These are phyloP conservation scores for Rostrohypoxylon terebratum DNA, from an alignment of 495 filamentous ascomycete species.

Conservation along the genomic window DNA sequence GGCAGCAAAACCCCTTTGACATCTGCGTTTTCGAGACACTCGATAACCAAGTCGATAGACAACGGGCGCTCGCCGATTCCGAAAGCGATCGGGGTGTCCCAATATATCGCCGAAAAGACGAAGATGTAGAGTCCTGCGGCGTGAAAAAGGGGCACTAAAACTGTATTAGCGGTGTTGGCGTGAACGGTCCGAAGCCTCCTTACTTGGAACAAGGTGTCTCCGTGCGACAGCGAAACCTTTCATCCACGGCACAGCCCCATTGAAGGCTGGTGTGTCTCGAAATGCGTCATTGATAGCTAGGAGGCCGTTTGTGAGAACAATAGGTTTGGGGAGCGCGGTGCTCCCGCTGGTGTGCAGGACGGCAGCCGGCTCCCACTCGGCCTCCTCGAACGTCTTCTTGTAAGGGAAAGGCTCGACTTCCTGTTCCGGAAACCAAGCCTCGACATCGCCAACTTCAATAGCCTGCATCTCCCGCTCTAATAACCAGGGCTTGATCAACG, in stretches of 20 bases:
- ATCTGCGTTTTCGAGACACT: conserved; percentile 51
- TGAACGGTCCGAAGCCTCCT: conserved; percentile 1
- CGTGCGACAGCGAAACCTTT: conserved; percentile 25
- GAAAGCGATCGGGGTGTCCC: conserved; percentile 46
- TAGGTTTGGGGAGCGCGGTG: conserved; percentile 68
- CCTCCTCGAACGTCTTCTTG: conserved; percentile 59
- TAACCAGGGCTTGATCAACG: conserved; percentile 54
- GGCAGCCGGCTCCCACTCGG: conserved; percentile 58
- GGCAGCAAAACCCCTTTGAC: conserved; percentile 51
- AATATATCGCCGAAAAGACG: conserved; percentile 49
- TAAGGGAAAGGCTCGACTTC: conserved; percentile 54
- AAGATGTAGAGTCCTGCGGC: conserved; percentile 51
- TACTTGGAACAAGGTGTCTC: conserved; percentile 37
- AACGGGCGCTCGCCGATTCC: conserved; percentile 55
- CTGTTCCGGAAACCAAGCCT: conserved; percentile 42
- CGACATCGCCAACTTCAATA: conserved; percentile 36
- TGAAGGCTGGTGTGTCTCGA: conserved; percentile 31
- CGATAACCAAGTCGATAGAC: conserved; percentile 49
- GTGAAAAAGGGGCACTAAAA: conserved; percentile 53
- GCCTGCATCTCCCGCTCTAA: conserved; percentile 49
- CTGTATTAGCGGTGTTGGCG: conserved; percentile 25
- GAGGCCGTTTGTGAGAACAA: conserved; percentile 62
- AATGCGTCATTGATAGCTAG: conserved; percentile 57
- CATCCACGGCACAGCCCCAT: conserved; percentile 46
- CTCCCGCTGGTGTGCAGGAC: conserved; percentile 72